Evolutionary conservation across 768 basidiomycete genomes (phyloP).

Genomic region (Gymnopilus junonius): DNA sequence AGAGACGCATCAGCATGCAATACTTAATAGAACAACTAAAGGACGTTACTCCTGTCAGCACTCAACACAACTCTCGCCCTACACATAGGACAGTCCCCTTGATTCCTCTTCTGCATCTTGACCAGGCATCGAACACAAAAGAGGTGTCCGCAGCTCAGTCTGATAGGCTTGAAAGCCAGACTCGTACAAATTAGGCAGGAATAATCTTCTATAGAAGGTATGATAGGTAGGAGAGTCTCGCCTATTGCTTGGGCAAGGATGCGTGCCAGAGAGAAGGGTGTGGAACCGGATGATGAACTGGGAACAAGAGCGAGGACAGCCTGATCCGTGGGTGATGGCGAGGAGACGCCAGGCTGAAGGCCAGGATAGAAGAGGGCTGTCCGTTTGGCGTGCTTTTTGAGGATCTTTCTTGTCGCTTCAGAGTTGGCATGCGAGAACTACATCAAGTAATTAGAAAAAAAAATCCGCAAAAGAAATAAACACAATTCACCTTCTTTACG

Average conservation of each 20-base stretch:
- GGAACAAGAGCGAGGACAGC: slow-evolving; percentile 21
- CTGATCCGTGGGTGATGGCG: slow-evolving; percentile 17
- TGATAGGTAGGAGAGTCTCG: slow-evolving; percentile 78
- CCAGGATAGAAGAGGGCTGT: slow-evolving; percentile 75
- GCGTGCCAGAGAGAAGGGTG: slow-evolving; percentile 35
- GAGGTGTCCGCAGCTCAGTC: slow-evolving; percentile 79
- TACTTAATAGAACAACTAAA: background rate
- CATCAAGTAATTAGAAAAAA: background rate
- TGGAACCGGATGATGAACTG: slow-evolving; percentile 6
- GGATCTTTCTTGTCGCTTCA: slow-evolving; percentile 90
- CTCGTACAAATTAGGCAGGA: slow-evolving; percentile 86
- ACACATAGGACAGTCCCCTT: slow-evolving; percentile 84
- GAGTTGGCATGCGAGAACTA: slow-evolving; percentile 85
- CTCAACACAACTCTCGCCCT: slow-evolving; percentile 74
- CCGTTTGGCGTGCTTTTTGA: slow-evolving; percentile 93
- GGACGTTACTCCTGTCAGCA: slow-evolving; percentile 75
- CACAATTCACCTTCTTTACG: slow-evolving; percentile 69
- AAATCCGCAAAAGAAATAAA: background rate
- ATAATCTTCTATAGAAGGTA: slow-evolving; percentile 85
- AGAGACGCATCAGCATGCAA: background rate
- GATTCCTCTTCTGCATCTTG: slow-evolving; percentile 87
- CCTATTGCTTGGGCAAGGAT: slow-evolving; percentile 81
- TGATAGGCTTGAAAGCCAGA: slow-evolving; percentile 92
- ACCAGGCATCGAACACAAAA: slow-evolving; percentile 83
- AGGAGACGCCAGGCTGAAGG: slow-evolving; percentile 21